Base-by-base conservation (phyloP, 768 basidiomycete species). In the Russula dissimulans region DNA sequence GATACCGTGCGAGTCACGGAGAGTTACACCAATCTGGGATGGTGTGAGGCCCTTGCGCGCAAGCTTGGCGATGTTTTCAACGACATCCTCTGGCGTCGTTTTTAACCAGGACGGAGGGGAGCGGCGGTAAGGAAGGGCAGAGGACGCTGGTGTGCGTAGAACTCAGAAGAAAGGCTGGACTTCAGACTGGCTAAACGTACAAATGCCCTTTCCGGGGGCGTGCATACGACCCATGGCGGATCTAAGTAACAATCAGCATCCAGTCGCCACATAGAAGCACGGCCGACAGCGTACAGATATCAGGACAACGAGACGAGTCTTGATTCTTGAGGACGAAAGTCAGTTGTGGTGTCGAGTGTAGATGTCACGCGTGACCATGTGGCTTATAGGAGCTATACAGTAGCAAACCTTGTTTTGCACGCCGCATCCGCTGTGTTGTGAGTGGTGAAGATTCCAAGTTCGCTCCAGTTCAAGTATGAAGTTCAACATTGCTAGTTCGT, bases 191-290 rank as follows among this genome's bases (percentile, higher is more conserved):
- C n/a, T 29, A 49, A 44, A 59, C 88, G 70, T 76, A 92, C 89
- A 91, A 82, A 98, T 97, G 84, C 95, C 95, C 92, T 98, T 98
- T 78, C 93, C 93, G 77, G 94, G 93, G 85, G 94, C 94, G 85
- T 98, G 95, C 92, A 97, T 94, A 73, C 94, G 92, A 90, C 88
- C 90, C 90, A 92, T 92, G 78, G 69, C 78, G 67, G 63, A 53
- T 73, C 71, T 72, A 59, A 18, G 14, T 39, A 18, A 42, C 36
- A 46, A 14, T 65, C 32, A 48, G 49, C 48, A 65, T 18, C 34
- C 34, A 36, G 7, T 12, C 54, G n/a, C 31, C 36, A 50, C 52
- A 47, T 32, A 32, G 29, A 50, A 62, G 70, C 4, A 29, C 48
- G 39, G 38, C 8, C 41, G 7, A 18, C 3, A 9, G 69, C 77